Evolutionary conservation across 306 rosid species (phyloP).

Genomic region (Glycine soja): DNA sequence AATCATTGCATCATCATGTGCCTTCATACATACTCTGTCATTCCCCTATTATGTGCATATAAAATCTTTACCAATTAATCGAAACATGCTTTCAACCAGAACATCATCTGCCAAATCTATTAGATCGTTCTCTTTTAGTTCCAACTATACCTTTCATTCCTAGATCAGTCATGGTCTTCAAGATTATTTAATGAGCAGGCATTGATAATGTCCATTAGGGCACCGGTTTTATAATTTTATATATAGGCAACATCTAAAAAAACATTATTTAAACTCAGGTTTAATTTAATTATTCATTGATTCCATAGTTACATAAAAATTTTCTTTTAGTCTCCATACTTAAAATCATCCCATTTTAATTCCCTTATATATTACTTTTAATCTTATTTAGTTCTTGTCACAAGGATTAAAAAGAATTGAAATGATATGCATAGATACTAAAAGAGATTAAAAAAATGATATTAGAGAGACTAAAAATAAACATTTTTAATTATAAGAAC

Average conservation of each 20-base stretch:
- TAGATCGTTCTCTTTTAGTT: neutral
- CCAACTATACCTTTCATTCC: neutral
- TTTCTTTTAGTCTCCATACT: no score
- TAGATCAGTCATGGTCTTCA: neutral
- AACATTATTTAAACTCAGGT: no score
- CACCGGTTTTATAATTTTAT: neutral
- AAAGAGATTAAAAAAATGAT: no score
- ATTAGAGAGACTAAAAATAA: no score
- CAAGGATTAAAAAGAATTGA: no score
- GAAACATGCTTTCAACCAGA: conserved; percentile 56
- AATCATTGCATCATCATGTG: conserved; percentile 47
- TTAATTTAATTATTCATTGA: no score
- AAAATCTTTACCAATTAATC: conserved; percentile 45
- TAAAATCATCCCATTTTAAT: no score
- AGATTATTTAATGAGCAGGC: neutral
- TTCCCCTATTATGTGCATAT: conserved; percentile 6
- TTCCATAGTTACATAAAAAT: no score
- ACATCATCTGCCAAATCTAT: conserved; percentile 40
- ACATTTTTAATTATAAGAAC: no score
- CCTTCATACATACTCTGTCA: conserved; percentile 19
- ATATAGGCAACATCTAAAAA: neutral
- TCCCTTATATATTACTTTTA: no score
- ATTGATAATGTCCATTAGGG: conserved; percentile 16
- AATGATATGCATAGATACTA: no score
- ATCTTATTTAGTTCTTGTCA: no score